Evolutionary conservation across 2,329 filamentous ascomycete species (phyloP).

Genomic region (Colletotrichum siamense): DNA sequence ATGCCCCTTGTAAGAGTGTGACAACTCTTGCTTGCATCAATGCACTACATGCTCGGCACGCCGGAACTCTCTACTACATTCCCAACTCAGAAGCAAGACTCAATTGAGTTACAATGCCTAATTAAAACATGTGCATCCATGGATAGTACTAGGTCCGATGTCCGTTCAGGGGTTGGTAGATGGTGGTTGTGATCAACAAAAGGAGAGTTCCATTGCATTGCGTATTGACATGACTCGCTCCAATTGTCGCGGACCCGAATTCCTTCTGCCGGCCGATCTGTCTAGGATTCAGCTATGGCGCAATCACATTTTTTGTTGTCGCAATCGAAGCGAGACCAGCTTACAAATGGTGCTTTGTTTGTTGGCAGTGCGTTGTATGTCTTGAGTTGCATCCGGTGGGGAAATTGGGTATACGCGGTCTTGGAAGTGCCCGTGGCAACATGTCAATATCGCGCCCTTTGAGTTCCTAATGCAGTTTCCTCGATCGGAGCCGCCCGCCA

Average conservation of each 20-base stretch:
- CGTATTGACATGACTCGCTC: neutral
- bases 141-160: neutral
- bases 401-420: neutral
- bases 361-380: neutral
- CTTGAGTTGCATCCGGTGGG: neutral
- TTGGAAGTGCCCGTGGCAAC: neutral
- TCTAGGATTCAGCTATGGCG: neutral
- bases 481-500: neutral
- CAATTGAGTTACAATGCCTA: neutral
- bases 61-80: neutral
- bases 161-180: neutral
- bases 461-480: neutral
- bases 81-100: neutral
- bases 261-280: neutral
- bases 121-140: neutral
- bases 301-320: neutral
- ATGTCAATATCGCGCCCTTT: neutral
- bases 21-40: neutral
- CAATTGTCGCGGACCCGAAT: neutral
- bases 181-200: neutral
- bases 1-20: neutral
- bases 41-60: neutral
- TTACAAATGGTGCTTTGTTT: neutral
- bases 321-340: neutral
- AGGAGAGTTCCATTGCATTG: neutral